A percentile compares a stretch with the other conserved stretches of the same genome.
Conservation (phyloP, 2,329 filamentous ascomycete species). For the Hypoxylon sp. region DNA sequence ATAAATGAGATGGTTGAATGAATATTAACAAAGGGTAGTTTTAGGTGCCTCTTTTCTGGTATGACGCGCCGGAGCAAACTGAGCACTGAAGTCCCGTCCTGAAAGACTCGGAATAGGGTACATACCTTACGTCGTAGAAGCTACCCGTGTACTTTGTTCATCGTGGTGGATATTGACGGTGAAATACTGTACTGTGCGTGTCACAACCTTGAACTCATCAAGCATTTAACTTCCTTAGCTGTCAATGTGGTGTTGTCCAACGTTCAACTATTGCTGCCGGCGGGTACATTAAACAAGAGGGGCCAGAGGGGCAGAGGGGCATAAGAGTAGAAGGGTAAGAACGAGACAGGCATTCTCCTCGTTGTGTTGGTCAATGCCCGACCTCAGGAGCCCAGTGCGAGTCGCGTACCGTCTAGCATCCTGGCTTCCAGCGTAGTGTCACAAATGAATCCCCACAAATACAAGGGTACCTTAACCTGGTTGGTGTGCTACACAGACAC, state of each 20-base stretch:
- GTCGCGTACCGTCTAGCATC: constrained; percentile 27
- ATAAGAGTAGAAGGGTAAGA: too few species aligned
- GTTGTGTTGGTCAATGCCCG: constrained; percentile 35
- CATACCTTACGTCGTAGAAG: too few species aligned
- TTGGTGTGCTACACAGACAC: constrained; percentile 37
- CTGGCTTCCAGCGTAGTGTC: constrained; percentile 26
- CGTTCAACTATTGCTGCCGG: background rate
- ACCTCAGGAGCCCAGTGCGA: constrained; percentile 34
- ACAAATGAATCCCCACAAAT: constrained; percentile 21
- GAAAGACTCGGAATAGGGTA: background rate
- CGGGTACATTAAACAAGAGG: background rate
- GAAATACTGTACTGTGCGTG: background rate
- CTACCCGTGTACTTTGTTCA: background rate
- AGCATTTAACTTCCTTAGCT: background rate
- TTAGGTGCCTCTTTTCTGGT: background rate
- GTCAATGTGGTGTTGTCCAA: background rate
- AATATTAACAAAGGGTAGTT: background rate
- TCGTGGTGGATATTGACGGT: background rate
- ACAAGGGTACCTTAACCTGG: constrained; percentile 28
- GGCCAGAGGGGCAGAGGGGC: constrained; percentile 14
- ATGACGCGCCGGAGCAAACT: background rate
- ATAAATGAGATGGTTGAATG: background rate
- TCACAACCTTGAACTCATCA: background rate
- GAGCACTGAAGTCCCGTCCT: background rate
- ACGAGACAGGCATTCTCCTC: background rate